Evolutionary conservation across 495 filamentous ascomycete genomes (phyloP).

Genomic region (Rusavskia elegans): DNA sequence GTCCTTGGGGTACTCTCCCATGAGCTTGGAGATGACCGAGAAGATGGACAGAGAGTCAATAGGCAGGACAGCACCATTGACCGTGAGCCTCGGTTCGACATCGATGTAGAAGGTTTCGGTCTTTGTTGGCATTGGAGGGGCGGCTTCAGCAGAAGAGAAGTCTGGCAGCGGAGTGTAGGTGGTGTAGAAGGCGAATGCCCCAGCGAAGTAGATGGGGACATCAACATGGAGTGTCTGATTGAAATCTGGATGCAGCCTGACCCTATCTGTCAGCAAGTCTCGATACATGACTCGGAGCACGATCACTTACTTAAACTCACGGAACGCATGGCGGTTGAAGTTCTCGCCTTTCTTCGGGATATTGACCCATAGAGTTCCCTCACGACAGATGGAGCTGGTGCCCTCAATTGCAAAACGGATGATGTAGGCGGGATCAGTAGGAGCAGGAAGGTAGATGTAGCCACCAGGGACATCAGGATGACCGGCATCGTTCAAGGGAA

Average conservation of each 20-base stretch:
- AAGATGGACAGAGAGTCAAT: conserved; percentile 79
- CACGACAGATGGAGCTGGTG: conserved; percentile 82
- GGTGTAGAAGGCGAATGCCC: conserved; percentile 90
- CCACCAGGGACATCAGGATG: conserved; percentile 77
- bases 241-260: conserved; percentile 79
- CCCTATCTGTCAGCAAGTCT: conserved; percentile 13
- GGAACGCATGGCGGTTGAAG: conserved; percentile 64
- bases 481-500: conserved; percentile 82
- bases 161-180: conserved; percentile 78
- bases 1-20: conserved; percentile 75
- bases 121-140: conserved; percentile 38
- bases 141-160: conserved; percentile 42
- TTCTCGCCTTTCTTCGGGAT: conserved; percentile 58
- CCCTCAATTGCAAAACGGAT: conserved; percentile 91
- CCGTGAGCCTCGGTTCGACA: conserved; percentile 66
- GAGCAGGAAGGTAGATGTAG: conserved; percentile 82
- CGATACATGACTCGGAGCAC: not conserved
- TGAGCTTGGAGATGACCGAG: conserved; percentile 94
- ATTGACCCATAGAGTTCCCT: conserved; percentile 93
- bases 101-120: conserved; percentile 81
- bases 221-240: conserved; percentile 81
- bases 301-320: conserved; percentile 62
- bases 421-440: conserved; percentile 49
- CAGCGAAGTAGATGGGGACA: conserved; percentile 65
- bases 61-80: conserved; percentile 54